These are phyloP conservation scores for Ramaria sp. DNA, from an alignment of 768 basidiomycete genomes.

Conservation along the genomic window DNA sequence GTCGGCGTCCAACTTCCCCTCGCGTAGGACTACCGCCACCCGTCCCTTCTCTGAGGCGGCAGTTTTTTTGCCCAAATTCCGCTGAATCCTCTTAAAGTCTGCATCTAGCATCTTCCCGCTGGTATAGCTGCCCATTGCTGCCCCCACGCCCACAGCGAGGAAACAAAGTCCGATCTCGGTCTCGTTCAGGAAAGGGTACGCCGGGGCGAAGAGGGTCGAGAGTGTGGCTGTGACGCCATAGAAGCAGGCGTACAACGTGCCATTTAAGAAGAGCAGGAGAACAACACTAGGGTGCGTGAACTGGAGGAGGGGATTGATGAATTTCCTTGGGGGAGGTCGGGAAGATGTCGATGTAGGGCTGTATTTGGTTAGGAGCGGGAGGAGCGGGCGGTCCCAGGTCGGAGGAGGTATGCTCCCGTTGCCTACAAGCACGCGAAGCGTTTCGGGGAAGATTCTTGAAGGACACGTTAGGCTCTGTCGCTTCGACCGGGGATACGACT, in stretches of 20 bases:
- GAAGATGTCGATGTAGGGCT: slow-evolving; percentile 13
- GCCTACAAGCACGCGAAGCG: slow-evolving; percentile 29
- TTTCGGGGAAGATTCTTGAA: slow-evolving; percentile 35
- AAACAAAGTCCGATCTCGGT: slow-evolving; percentile 70
- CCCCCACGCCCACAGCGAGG: slow-evolving; percentile 65
- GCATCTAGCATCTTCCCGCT: slow-evolving; percentile 57
- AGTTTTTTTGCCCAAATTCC: slow-evolving; percentile 4
- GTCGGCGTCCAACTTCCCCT: slow-evolving; percentile 15
- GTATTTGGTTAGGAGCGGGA: slow-evolving; percentile 19
- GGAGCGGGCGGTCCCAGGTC: slow-evolving; percentile 19
- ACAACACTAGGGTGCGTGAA: slow-evolving; percentile 47
- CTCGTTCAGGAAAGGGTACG: slow-evolving; percentile 51
- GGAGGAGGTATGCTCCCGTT: slow-evolving; percentile 31
- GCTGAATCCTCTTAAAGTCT: slow-evolving; percentile 36
- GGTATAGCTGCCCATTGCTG: slow-evolving; percentile 44
- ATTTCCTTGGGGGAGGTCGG: slow-evolving; percentile 22
- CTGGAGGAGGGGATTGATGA: slow-evolving; percentile 46
- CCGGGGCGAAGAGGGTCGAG: slow-evolving; percentile 45
- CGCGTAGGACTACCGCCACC: not conserved
- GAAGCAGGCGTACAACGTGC: slow-evolving; percentile 42
- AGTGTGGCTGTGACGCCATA: slow-evolving; percentile 52
- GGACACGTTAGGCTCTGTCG: not conserved
- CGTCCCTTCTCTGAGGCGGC: slow-evolving; percentile 12
- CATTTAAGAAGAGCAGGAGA: slow-evolving; percentile 44
- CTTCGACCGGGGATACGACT: not conserved